These are phyloP conservation scores for Cardamine resedifolia DNA, from an alignment of 345 rosid genomes.

Conservation along the genomic window DNA sequence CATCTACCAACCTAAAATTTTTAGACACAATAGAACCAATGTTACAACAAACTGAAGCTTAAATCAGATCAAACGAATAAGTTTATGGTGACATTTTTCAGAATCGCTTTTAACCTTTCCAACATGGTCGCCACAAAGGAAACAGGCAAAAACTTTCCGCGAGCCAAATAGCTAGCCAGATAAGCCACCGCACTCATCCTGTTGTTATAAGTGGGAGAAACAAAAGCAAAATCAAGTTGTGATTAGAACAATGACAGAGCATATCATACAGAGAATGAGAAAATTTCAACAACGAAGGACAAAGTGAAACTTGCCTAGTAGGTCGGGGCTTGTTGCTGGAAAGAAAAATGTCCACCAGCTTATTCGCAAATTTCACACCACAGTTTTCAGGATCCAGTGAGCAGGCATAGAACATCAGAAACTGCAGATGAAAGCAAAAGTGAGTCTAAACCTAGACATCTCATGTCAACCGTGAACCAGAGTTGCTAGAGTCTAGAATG, in stretches of 20 bases:
- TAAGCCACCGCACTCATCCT: slow-evolving; percentile 95
- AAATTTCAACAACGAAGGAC: not conserved
- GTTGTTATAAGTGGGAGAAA: slow-evolving; percentile 20
- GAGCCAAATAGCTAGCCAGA: slow-evolving; percentile 89
- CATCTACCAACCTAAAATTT: slow-evolving; percentile 60
- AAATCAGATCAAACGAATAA: not conserved
- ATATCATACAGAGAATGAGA: not conserved
- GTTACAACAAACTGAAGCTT: slow-evolving; percentile 11
- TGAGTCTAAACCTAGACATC: slow-evolving; percentile 1
- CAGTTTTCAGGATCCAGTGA: slow-evolving; percentile 80
- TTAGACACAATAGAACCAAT: not conserved
- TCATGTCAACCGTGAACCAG: not conserved
- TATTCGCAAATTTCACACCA: slow-evolving; percentile 64
- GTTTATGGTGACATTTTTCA: slow-evolving; percentile 1
- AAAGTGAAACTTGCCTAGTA: slow-evolving; percentile 51
- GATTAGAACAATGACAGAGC: slow-evolving; percentile 9
- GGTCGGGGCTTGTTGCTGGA: slow-evolving; percentile 42
- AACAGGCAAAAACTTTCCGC: slow-evolving; percentile 68
- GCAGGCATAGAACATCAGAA: slow-evolving; percentile 84
- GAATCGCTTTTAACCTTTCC: slow-evolving; percentile 47
- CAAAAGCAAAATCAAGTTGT: slow-evolving; percentile 8
- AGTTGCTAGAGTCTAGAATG: slow-evolving; percentile 5
- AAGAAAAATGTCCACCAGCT: slow-evolving; percentile 54
- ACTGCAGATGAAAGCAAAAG: slow-evolving; percentile 51
- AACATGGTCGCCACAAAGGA: slow-evolving; percentile 48